These are phyloP conservation scores for Lachancea thermotolerans DNA, from an alignment of 805 yeast genomes.

Conservation along the genomic window DNA sequence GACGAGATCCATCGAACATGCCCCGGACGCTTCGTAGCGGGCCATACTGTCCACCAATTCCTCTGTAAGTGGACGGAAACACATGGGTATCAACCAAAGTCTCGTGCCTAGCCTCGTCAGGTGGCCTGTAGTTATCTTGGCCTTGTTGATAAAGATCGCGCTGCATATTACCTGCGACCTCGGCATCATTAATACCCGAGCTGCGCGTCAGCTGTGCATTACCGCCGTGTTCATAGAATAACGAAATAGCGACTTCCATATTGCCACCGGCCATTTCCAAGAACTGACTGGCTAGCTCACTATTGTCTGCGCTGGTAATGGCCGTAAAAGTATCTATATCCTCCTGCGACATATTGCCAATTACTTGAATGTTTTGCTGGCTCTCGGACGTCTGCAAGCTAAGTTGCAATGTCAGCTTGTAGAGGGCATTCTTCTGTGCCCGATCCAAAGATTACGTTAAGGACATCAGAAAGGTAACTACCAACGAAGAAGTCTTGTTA, in stretches of 20 bases:
- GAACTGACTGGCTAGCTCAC: slow-evolving; percentile 63
- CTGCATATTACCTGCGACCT: slow-evolving; percentile 56
- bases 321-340: slow-evolving; percentile 69
- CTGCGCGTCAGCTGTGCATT: slow-evolving; percentile 13
- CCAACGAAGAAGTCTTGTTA: background rate
- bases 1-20: slow-evolving; percentile 32
- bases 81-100: slow-evolving; percentile 45
- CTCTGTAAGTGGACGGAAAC: slow-evolving; percentile 34
- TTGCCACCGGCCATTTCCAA: slow-evolving; percentile 72
- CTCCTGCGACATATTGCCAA: slow-evolving; percentile 35
- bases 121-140: slow-evolving; percentile 58
- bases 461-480: background rate
- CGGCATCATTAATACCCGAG: slow-evolving; percentile 39
- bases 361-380: background rate
- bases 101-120: slow-evolving; percentile 62
- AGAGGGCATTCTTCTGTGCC: background rate
- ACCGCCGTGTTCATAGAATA: slow-evolving; percentile 67
- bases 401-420: background rate
- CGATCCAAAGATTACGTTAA: too few relatives aligned
- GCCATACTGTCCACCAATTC: slow-evolving; percentile 32
- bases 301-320: slow-evolving; percentile 69
- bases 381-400: background rate
- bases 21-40: slow-evolving; percentile 21
- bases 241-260: slow-evolving; percentile 75
- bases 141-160: slow-evolving; percentile 49